These are phyloP conservation scores for Globisporangium camurandrum DNA, from an alignment of 352 stramenopile species.

Conservation along the genomic window DNA sequence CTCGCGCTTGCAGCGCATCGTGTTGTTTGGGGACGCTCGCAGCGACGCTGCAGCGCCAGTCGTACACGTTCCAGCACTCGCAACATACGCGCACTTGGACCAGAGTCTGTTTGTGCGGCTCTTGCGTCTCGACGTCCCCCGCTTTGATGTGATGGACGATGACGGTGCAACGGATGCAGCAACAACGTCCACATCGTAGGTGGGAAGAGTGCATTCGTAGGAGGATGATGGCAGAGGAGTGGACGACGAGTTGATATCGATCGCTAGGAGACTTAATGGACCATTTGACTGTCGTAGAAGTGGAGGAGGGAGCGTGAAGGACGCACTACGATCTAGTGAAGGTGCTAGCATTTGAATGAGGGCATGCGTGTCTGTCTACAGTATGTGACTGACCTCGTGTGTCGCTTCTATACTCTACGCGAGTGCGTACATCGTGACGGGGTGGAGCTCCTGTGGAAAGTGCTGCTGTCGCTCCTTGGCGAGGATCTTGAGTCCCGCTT, in stretches of 20 bases:
- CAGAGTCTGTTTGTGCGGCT: conserved; percentile 94
- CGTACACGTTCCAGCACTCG: conserved; percentile 85
- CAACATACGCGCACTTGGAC: conserved; percentile 87
- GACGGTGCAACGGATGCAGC: too few species aligned
- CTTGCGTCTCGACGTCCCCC: conserved; percentile 88
- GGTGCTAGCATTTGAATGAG: too few species aligned
- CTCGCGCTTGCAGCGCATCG: conserved; percentile 85
- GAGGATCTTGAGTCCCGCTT: conserved; percentile 86
- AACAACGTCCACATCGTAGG: too few species aligned
- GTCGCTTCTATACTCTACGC: conserved; percentile 14
- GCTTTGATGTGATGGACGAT: too few species aligned
- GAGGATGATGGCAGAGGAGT: too few species aligned
- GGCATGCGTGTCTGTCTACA: too few species aligned
- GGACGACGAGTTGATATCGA: too few species aligned
- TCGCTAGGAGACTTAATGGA: too few species aligned
- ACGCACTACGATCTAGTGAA: too few species aligned
- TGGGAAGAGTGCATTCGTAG: too few species aligned
- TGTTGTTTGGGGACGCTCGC: conserved; percentile 91
- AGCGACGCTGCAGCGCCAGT: conserved; percentile 87
- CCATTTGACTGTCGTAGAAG: neutral
- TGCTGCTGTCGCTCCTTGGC: conserved; percentile 77
- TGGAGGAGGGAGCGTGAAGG: neutral
- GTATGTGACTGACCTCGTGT: neutral
- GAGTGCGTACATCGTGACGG: conserved; percentile 93
- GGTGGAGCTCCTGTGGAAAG: conserved; percentile 94